phyloP scores from a whole-genome alignment of 768 basidiomycete species.

The Tubosaeta sp. region DNA sequence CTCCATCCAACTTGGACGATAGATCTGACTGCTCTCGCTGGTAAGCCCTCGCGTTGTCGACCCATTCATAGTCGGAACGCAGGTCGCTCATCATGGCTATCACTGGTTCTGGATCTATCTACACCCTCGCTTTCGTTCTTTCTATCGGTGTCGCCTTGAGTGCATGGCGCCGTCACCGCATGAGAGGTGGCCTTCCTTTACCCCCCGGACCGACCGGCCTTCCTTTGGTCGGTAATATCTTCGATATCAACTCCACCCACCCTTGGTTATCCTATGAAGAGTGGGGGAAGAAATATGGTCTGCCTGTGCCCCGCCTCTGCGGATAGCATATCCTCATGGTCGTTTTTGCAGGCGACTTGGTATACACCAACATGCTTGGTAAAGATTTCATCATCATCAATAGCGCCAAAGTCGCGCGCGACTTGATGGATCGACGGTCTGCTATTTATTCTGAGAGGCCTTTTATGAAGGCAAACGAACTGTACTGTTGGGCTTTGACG shows the following conservation, averaged over 20 bases:
- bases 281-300: slow-evolving; percentile 33
- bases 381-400: slow-evolving; percentile 28
- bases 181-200: slow-evolving; percentile 27
- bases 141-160: slow-evolving; percentile 3
- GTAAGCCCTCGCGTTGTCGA: not conserved
- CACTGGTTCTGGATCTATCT: slow-evolving; percentile 1
- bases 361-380: slow-evolving; percentile 26
- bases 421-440: slow-evolving; percentile 26
- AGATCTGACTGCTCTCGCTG: not conserved
- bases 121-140: slow-evolving; percentile 3
- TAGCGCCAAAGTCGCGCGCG: slow-evolving; percentile 16
- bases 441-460: slow-evolving; percentile 27
- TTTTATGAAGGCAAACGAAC: slow-evolving; percentile 15
- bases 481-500: slow-evolving; percentile 3
- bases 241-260: slow-evolving; percentile 15
- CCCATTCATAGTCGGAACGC: not conserved
- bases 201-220: slow-evolving; percentile 52
- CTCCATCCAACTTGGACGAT: not conserved
- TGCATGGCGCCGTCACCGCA: slow-evolving; percentile 13
- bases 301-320: not conserved
- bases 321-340: not conserved
- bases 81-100: not conserved
- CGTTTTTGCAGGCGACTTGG: slow-evolving; percentile 15
- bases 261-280: slow-evolving; percentile 33
- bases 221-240: slow-evolving; percentile 25